phyloP scores from a whole-genome alignment of 2,329 filamentous ascomycete genomes.

The Diaporthe citrichinensis region DNA sequence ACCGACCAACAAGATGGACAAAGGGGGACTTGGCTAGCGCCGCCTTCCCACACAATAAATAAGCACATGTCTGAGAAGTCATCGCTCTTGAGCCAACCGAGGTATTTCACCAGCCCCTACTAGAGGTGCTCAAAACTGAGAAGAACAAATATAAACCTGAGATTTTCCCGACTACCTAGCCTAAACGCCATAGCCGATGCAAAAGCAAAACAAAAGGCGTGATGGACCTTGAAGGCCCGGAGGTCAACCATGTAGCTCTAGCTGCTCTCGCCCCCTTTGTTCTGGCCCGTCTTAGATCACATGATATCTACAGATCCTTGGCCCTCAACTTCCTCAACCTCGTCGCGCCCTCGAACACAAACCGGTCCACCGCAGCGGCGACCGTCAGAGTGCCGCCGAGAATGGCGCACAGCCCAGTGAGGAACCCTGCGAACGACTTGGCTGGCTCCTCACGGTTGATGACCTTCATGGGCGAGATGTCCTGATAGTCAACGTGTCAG shows the following conservation, averaged over 20 bases:
- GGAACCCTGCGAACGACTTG: constrained; percentile 92
- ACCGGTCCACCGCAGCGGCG: constrained; percentile 91
- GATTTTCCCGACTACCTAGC: constrained; percentile 36
- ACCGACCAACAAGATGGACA: background rate
- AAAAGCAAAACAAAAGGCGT: constrained; percentile 27
- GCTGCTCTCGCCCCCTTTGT: too few relatives aligned
- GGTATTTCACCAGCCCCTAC: background rate
- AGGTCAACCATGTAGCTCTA: constrained; percentile 1
- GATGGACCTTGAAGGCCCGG: background rate
- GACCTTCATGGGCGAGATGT: constrained; percentile 99
- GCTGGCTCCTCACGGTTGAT: constrained; percentile 93
- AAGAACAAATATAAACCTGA: background rate
- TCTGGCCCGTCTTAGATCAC: background rate
- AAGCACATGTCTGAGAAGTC: constrained; percentile 7
- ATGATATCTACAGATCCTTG: constrained; percentile 66
- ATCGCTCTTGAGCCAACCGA: background rate
- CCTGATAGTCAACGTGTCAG: constrained; percentile 64
- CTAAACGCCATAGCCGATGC: constrained; percentile 43
- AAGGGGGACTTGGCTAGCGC: background rate
- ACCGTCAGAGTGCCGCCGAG: constrained; percentile 96
- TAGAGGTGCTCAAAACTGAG: background rate
- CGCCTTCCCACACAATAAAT: background rate
- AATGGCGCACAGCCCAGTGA: constrained; percentile 94
- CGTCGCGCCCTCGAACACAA: constrained; percentile 88
- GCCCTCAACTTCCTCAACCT: constrained; percentile 88